Evolutionary conservation across 345 rosid species (phyloP), one percentile per base, ranked within the genome.

Genomic region (Bruguiera parviflora): DNA sequence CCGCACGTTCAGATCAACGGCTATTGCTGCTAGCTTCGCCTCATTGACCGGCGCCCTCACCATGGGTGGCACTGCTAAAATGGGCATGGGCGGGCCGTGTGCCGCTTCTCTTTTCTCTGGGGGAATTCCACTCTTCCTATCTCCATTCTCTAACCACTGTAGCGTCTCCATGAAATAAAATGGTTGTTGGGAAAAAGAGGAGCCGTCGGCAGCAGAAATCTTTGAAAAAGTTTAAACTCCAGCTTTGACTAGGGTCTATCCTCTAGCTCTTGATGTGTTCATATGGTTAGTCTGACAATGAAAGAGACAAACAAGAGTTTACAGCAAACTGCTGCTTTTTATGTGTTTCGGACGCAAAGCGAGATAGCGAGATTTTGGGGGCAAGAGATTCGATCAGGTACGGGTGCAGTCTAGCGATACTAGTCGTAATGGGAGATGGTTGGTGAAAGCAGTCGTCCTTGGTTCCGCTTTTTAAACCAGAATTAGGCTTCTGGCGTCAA

Each of bases 1-100:
- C 68, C 83, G 83, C n/a, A 84, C 78, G 62, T 84, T 82, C 56
- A 84, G 51, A 59, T 74, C 68, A n/a, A 74, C 70, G 24, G 84
- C 88, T 15, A 80, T 53, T 21, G 84, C 83, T 9, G 86, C 84
- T 1, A 80, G 83, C 67, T 65, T 78, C 11, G 65, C 81, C 65
- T 78, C 77, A n/a, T 69, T 63, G 57, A 64, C 20, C 2, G 68
- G 77, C 49, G 63, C 56, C 27, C 33, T 61, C n/a, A 49, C 58
- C 28, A 22, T 51, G 20, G 76, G 49, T 2, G 74, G 77, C 49
- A 24, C 39, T 0, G 73, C 39, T 58, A 77, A 20, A 65, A 61
- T 39, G 58, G 70, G 70, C 70, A 64, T 5, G 9, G 81, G 73
- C 5, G 73, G 77, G 53, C 55, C 32, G 29, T 33, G 71, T 55